A percentile compares a stretch with the other conserved stretches of the same genome.
phyloP scores from a whole-genome alignment of 352 stramenopile genomes.

The Globisporangium uncinulatum region DNA sequence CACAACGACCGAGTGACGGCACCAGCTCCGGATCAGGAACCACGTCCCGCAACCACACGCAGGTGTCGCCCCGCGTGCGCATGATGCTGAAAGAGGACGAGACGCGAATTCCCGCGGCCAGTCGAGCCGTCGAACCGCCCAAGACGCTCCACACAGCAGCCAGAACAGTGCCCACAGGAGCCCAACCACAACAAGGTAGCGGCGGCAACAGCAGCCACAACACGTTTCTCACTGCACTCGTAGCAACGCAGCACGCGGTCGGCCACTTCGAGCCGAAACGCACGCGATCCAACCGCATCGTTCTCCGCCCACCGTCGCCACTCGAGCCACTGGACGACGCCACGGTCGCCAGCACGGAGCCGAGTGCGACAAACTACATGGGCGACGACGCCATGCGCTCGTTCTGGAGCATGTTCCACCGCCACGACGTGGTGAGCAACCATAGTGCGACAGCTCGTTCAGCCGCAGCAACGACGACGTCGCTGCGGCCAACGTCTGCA shows the following conservation, averaged over 20 bases:
- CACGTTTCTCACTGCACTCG: constrained; percentile 49
- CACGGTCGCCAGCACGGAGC: constrained; percentile 16
- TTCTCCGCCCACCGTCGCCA: constrained; percentile 52
- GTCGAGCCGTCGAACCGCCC: background rate
- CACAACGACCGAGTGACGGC: constrained; percentile 19
- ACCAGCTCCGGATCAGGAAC: background rate
- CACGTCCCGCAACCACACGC: background rate
- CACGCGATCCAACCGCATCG: background rate
- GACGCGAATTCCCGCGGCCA: constrained; percentile 1
- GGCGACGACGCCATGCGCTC: constrained; percentile 42
- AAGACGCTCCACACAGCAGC: background rate
- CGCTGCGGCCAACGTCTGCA: constrained; percentile 35
- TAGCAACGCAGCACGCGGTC: constrained; percentile 16
- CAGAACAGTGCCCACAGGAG: background rate
- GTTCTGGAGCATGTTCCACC: constrained; percentile 74
- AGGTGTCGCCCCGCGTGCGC: constrained; percentile 17
- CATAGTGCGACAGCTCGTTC: constrained; percentile 21
- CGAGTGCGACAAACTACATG: constrained; percentile 49
- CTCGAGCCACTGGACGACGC: constrained; percentile 32
- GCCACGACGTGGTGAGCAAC: constrained; percentile 53
- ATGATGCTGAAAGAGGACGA: constrained; percentile 16
- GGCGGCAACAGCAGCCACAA: constrained; percentile 6
- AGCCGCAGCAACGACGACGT: background rate
- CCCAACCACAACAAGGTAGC: background rate
- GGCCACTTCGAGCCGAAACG: background rate